A percentile compares a stretch with the other conserved stretches of the same genome.
phyloP scores from a whole-genome alignment of 1,139 yeast species.

The Candida tetrigidarum region DNA sequence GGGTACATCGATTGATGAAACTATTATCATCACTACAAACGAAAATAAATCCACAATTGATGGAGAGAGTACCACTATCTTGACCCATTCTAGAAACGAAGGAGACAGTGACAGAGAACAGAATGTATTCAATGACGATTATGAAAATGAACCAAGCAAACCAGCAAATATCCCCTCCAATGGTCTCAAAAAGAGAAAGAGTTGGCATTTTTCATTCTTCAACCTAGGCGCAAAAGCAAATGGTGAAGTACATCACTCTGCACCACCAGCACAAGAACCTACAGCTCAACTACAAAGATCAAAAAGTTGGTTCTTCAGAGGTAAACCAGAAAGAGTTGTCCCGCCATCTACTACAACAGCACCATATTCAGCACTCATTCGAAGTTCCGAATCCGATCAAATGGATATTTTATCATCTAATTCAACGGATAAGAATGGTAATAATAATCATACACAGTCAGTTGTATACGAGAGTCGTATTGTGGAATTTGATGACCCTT shows the following conservation, averaged over 20 bases:
- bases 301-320: slow-evolving; percentile 4
- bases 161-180: background rate
- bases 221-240: background rate
- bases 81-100: background rate
- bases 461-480: slow-evolving; percentile 3
- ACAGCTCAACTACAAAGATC: slow-evolving; percentile 2
- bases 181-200: background rate
- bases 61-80: background rate
- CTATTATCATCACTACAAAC: background rate
- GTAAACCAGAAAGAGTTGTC: background rate
- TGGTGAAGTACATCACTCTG: background rate
- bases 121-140: background rate
- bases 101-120: background rate
- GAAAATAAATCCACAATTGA: background rate
- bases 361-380: background rate
- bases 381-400: slow-evolving; percentile 8
- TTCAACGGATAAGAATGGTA: slow-evolving; percentile 6
- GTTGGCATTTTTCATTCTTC: background rate
- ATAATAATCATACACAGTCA: background rate
- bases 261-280: slow-evolving; percentile 1
- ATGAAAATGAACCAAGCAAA: background rate
- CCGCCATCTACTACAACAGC: slow-evolving; percentile 1
- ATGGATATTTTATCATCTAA: slow-evolving; percentile 13
- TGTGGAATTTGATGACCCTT: slow-evolving; percentile 12
- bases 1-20: background rate